phyloP scores from a whole-genome alignment of 805 yeast genomes.

The Spathaspora girioi region DNA sequence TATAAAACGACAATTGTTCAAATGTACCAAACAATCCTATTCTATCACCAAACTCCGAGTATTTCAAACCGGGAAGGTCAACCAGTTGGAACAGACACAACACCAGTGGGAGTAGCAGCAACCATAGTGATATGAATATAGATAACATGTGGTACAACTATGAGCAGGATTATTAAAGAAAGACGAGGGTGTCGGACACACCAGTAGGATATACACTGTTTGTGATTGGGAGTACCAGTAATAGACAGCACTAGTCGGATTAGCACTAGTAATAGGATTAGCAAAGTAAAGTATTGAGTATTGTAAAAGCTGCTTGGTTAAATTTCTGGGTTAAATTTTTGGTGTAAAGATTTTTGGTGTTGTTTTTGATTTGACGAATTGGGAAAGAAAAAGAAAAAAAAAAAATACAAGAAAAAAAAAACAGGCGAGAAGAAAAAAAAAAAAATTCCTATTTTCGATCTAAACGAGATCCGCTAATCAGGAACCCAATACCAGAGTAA shows the following conservation, averaged over 20 bases:
- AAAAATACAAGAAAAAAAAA: neutral
- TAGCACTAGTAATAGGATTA: neutral
- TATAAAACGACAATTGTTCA: constrained; percentile 25
- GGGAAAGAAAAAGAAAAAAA: neutral
- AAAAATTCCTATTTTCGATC: neutral
- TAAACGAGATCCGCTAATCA: neutral
- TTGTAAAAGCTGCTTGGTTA: neutral
- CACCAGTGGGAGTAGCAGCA: neutral
- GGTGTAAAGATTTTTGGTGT: neutral
- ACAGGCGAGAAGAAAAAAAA: neutral
- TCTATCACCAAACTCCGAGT: constrained; percentile 21
- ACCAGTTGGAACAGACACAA: constrained; percentile 3
- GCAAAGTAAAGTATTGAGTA: neutral
- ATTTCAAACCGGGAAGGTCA: constrained; percentile 21
- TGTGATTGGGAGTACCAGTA: neutral
- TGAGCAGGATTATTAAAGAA: neutral
- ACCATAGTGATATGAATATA: neutral
- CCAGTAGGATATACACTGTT: no score
- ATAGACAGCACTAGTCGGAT: neutral
- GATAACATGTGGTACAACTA: neutral
- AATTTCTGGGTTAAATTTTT: no score
- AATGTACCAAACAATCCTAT: constrained; percentile 31
- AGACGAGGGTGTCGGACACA: no score
- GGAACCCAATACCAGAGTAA: no score
- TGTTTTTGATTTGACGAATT: neutral